phyloP scores from a whole-genome alignment of 305 asterid genomes.

The Ilex paraguariensis region DNA sequence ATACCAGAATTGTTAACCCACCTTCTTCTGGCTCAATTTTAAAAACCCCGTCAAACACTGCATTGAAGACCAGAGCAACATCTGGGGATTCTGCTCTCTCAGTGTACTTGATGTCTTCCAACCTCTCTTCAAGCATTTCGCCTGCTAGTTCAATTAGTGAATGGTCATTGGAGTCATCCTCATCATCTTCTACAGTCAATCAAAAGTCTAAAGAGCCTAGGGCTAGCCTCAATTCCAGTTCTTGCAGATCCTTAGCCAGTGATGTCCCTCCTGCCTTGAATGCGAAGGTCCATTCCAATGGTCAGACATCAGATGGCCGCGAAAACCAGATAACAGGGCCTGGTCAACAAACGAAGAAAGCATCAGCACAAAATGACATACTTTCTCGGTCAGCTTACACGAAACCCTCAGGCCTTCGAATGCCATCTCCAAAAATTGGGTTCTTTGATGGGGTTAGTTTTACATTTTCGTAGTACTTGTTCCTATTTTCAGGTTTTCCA shows the following conservation, averaged over 20 bases:
- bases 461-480: conserved; percentile 1
- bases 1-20: conserved; percentile 30
- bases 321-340: conserved; percentile 27
- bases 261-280: conserved; percentile 28
- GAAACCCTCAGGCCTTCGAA: conserved; percentile 79
- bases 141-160: conserved; percentile 96
- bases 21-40: conserved; percentile 46
- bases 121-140: conserved; percentile 58
- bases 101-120: conserved; percentile 45
- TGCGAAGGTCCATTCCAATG: conserved; percentile 24
- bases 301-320: conserved; percentile 32
- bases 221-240: conserved; percentile 57
- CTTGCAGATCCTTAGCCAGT: conserved; percentile 50
- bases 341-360: conserved; percentile 30
- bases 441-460: conserved; percentile 93
- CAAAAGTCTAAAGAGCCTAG: conserved; percentile 45
- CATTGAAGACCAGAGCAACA: conserved; percentile 36
- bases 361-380: conserved; percentile 31
- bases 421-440: conserved; percentile 96
- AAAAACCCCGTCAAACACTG: conserved; percentile 51
- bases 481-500: not conserved
- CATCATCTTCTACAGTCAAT: conserved; percentile 59
- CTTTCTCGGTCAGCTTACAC: conserved; percentile 42
- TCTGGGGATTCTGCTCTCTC: conserved; percentile 47
- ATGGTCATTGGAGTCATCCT: conserved; percentile 88